Percentiles rank a stretch among this genome's conserved stretches.
Evolutionary conservation across 1,284 basidiomycete species (phyloP).

Genomic region (Trichosporon sp.): DNA sequence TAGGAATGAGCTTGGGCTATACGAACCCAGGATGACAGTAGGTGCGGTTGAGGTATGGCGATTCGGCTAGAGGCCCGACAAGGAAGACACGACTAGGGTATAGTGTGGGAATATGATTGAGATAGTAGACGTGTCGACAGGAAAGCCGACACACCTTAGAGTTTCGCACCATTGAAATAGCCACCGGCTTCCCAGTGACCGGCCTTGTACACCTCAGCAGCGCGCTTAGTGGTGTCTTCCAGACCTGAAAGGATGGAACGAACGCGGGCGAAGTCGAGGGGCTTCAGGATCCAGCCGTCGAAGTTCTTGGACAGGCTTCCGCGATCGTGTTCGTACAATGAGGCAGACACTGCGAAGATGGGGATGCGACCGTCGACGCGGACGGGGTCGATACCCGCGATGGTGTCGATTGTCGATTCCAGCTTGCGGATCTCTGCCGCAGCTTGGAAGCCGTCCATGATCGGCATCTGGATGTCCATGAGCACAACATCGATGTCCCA

Average conservation of each 20-base stretch:
- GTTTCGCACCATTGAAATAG: slow-evolving; percentile 52
- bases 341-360: slow-evolving; percentile 78
- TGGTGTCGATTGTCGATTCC: slow-evolving; percentile 45
- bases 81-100: neutral
- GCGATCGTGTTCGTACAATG: slow-evolving; percentile 61
- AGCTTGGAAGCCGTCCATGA: slow-evolving; percentile 70
- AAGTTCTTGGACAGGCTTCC: slow-evolving; percentile 60
- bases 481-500: slow-evolving; percentile 62
- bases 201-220: slow-evolving; percentile 56
- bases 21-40: neutral
- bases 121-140: neutral
- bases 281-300: slow-evolving; percentile 84
- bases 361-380: slow-evolving; percentile 65
- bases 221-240: slow-evolving; percentile 54
- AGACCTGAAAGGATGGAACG: slow-evolving; percentile 59
- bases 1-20: neutral
- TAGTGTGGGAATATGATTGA: neutral
- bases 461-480: slow-evolving; percentile 88
- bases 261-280: slow-evolving; percentile 72
- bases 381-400: slow-evolving; percentile 18
- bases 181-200: slow-evolving; percentile 69
- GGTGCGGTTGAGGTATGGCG: neutral
- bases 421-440: slow-evolving; percentile 63
- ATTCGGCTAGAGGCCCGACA: neutral
- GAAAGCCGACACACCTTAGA: neutral